Evolutionary conservation across 2,329 filamentous ascomycete genomes (phyloP).

Genomic region (Cryphonectria parasitica): DNA sequence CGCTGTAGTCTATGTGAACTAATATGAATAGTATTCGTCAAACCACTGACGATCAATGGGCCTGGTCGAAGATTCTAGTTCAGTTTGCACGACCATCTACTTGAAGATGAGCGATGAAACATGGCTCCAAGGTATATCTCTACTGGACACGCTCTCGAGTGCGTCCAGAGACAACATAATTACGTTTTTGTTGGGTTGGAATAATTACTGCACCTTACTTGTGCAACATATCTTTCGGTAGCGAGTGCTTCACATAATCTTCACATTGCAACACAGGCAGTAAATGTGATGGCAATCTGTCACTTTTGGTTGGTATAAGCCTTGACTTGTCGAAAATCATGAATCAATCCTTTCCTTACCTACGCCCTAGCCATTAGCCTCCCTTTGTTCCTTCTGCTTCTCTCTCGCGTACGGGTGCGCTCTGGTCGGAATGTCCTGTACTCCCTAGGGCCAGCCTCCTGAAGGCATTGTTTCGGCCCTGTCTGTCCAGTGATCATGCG

Average conservation of each 20-base stretch:
- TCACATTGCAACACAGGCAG: slow-evolving; percentile 11
- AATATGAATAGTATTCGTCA: too few species aligned
- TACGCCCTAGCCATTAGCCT: slow-evolving; percentile 4
- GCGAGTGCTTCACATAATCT: background rate
- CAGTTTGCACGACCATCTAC: too few species aligned
- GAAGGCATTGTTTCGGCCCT: background rate
- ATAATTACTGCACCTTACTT: background rate
- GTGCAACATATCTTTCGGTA: background rate
- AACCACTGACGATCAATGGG: too few species aligned
- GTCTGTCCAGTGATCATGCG: background rate
- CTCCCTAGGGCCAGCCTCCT: background rate
- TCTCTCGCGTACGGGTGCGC: background rate
- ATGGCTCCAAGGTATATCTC: too few species aligned
- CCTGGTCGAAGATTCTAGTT: too few species aligned
- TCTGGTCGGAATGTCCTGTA: slow-evolving; percentile 1
- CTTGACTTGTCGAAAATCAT: slow-evolving; percentile 20
- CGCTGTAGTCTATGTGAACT: too few species aligned
- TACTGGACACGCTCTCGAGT: background rate
- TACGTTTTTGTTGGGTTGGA: background rate
- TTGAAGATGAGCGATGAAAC: too few species aligned
- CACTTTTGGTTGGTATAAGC: slow-evolving; percentile 31
- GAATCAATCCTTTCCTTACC: slow-evolving; percentile 23
- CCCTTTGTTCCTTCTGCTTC: background rate
- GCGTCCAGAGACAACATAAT: background rate
- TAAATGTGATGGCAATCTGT: slow-evolving; percentile 23